Evolutionary conservation across 768 basidiomycete species (phyloP).

Genomic region (Termitomyces sp.): DNA sequence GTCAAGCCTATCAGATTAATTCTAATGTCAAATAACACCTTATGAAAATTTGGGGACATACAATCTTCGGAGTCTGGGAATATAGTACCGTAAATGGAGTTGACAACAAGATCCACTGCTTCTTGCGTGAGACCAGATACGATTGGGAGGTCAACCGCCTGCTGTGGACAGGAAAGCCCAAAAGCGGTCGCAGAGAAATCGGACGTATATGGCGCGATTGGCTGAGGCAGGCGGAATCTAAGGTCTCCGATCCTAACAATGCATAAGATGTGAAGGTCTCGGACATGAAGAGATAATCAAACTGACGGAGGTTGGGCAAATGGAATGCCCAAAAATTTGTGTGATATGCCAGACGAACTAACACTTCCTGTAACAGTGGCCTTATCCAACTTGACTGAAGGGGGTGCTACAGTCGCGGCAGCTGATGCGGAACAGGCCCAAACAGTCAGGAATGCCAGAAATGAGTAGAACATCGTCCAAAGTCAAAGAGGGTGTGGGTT

Average conservation of each 20-base stretch:
- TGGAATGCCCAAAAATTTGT: constrained; percentile 43
- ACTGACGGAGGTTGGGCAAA: constrained; percentile 46
- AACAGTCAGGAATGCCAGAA: constrained; percentile 1
- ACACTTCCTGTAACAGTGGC: constrained; percentile 36
- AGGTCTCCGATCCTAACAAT: constrained; percentile 26
- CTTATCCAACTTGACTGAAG: constrained; percentile 33
- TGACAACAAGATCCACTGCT: constrained; percentile 22
- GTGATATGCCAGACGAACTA: constrained; percentile 20
- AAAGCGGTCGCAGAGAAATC: constrained; percentile 30
- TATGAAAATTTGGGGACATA: constrained; percentile 17
- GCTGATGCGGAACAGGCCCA: constrained; percentile 1
- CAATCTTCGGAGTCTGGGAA: constrained; percentile 38
- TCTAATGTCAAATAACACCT: constrained; percentile 5
- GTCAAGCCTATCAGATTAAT: constrained; percentile 28
- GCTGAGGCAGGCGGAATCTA: constrained; percentile 37
- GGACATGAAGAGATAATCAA: not conserved
- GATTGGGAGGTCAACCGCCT: constrained; percentile 25
- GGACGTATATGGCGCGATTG: constrained; percentile 31
- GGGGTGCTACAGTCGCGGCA: constrained; percentile 8
- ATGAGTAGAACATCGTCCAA: not conserved
- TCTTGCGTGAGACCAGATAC: constrained; percentile 22
- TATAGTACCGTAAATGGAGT: constrained; percentile 18
- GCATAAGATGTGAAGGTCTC: not conserved
- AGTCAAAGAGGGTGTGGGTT: too few relatives aligned
- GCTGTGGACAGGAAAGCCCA: constrained; percentile 45